A percentile compares a stretch with the other conserved stretches of the same genome.
Conservation (phyloP, 2,329 filamentous ascomycete genomes). For the Cladosporium velox region DNA sequence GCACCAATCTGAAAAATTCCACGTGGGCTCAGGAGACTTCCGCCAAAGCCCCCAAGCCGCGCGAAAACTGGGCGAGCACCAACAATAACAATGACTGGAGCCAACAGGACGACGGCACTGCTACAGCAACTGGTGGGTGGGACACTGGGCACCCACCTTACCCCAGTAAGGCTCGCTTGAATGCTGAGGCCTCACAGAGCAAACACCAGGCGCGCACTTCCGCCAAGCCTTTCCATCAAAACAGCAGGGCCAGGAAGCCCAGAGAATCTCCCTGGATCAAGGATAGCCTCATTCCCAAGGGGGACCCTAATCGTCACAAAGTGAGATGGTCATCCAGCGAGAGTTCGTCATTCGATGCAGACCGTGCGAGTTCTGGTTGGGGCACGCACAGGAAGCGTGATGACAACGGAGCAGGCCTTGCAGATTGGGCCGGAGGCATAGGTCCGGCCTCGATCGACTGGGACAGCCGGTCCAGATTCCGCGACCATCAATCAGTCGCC, state of each 20-base stretch:
- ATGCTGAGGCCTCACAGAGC: background rate
- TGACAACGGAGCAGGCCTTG: conserved; percentile 29
- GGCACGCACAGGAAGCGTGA: conserved; percentile 2
- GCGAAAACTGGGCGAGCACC: background rate
- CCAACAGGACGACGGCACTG: too few relatives aligned
- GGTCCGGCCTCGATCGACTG: conserved; percentile 51
- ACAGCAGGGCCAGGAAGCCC: background rate
- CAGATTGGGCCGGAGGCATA: conserved; percentile 50
- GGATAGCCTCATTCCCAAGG: conserved; percentile 13
- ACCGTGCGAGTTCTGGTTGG: conserved; percentile 10
- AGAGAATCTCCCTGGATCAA: conserved; percentile 23
- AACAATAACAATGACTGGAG: background rate
- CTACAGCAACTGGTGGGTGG: background rate
- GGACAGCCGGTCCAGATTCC: conserved; percentile 40
- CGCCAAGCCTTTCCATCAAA: background rate
- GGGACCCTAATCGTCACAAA: conserved; percentile 12
- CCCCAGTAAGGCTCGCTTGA: background rate
- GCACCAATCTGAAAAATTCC: background rate
- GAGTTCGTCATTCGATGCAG: background rate
- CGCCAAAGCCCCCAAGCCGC: background rate
- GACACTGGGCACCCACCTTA: conserved; percentile 11
- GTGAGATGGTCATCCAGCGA: conserved; percentile 5
- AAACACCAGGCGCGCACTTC: background rate
- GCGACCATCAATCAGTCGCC: conserved; percentile 27
- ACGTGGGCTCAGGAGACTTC: background rate